Base-by-base conservation (phyloP, 2,329 filamentous ascomycete species). In the Alternaria arborescens region DNA sequence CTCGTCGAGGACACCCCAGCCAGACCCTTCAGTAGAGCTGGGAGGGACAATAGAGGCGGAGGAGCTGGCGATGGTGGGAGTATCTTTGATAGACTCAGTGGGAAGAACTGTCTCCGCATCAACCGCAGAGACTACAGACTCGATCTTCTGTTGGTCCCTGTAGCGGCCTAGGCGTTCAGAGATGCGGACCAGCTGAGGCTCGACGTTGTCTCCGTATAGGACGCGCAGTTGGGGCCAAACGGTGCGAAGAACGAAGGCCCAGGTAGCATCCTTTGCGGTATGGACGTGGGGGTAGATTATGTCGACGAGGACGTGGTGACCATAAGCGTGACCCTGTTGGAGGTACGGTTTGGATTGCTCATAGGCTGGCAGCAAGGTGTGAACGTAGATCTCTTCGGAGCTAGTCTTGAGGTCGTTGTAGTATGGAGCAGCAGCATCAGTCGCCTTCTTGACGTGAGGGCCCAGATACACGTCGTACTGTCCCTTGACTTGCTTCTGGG, bases 131-230 rank as follows among this genome's bases (percentile, higher is more conserved):
- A 87, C 80, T 18, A 83, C 85, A 36, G 86, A 84, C 67, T 88
- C 84, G 22, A 90, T 69, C 68, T 87, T 88, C 74, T 87, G 87
- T 20, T 87, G 87, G 69, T 86, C 85, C 66, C 84, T 89, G 78
- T 93, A 92, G 48, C 91, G 85, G 41, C 93, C 94, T 11, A 99
- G 86, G 46, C 94, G 89, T 81, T 97, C 91, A 12, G 92, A 92
- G 71, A 99, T 98, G 71, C 93, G 92, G 58, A 94, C 87, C 14
- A 99, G 85, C 79, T 99, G 96, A 14, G 96, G 96, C 80, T 98
- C 94, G 4, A 99, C 94, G 70, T 97, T 97, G 73, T 97, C 89
- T 11, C 89, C 87, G 73, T 98, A 98, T 5, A 97, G 81, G 14
- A 91, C 85, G 26, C 91, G 88, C 11, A 97, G 65, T 66, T 91